Evolutionary conservation across 2,329 filamentous ascomycete genomes (phyloP).

Genomic region (Magnaporthiopsis incrustans): DNA sequence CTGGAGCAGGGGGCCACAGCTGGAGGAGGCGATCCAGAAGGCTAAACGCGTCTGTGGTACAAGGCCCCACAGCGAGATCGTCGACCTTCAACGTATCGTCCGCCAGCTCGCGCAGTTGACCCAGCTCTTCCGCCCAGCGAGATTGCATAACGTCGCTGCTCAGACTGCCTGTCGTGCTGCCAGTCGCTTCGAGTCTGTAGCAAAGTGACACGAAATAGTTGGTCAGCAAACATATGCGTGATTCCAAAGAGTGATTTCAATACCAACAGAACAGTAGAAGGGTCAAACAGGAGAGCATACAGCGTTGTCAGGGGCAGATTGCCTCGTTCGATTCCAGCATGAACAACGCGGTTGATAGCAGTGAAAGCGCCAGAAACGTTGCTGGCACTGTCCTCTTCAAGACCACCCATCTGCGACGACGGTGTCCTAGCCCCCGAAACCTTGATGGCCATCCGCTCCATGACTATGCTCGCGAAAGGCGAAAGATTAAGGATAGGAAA

Average conservation of each 20-base stretch:
- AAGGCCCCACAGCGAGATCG: slow-evolving; percentile 1
- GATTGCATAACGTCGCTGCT: slow-evolving; percentile 3
- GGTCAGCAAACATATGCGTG: not conserved
- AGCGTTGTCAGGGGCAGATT: slow-evolving; percentile 12
- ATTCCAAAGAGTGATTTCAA: not conserved
- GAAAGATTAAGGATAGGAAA: not conserved
- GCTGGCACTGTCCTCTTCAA: not conserved
- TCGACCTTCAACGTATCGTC: not conserved
- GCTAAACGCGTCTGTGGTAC: not conserved
- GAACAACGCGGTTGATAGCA: slow-evolving; percentile 4
- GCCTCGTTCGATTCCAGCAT: slow-evolving; percentile 3
- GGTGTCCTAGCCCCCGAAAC: slow-evolving; percentile 5
- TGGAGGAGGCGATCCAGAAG: slow-evolving; percentile 9
- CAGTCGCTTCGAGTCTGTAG: slow-evolving; percentile 11
- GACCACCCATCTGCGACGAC: not conserved
- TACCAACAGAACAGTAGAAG: not conserved
- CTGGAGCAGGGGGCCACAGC: slow-evolving; percentile 8
- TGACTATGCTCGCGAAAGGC: slow-evolving; percentile 4
- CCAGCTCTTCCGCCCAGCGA: not conserved
- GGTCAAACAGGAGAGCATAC: not conserved
- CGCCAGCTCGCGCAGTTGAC: not conserved
- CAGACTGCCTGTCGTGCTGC: slow-evolving; percentile 5
- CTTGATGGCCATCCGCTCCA: slow-evolving; percentile 1
- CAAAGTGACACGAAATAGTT: not conserved
- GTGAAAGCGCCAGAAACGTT: not conserved